phyloP scores from a whole-genome alignment of 1,284 basidiomycete species.

The Singerocomus inundabilis region DNA sequence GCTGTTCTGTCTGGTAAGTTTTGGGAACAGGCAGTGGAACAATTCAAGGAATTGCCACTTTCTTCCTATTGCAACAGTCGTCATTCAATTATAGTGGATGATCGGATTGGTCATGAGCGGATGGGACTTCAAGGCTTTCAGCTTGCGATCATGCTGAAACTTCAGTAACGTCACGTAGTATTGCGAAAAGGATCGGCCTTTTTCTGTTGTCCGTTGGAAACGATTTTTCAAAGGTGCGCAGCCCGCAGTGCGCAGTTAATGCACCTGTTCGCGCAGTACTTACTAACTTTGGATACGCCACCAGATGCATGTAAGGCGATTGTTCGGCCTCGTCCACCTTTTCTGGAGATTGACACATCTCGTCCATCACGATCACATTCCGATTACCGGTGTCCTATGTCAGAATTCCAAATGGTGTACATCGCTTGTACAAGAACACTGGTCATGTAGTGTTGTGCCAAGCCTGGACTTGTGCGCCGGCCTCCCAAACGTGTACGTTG shows the following conservation, averaged over 20 bases:
- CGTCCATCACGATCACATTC: neutral
- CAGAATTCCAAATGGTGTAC: neutral
- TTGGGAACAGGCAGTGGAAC: too few species aligned
- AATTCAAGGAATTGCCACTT: too few species aligned
- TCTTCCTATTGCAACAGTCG: neutral
- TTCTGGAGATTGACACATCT: neutral
- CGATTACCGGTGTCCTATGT: neutral
- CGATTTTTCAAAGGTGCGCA: slow-evolving; percentile 8
- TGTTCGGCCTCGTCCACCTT: neutral
- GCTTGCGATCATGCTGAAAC: neutral
- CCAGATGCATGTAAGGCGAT: neutral
- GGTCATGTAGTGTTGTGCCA: neutral
- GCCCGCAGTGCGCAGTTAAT: neutral
- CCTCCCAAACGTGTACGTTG: neutral
- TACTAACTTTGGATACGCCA: neutral
- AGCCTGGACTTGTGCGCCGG: neutral
- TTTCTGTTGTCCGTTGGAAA: too few species aligned
- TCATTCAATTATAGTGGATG: neutral
- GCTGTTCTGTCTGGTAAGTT: too few species aligned
- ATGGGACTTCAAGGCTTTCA: neutral
- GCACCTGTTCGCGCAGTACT: neutral
- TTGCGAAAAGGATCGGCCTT: too few species aligned
- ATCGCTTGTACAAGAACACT: neutral
- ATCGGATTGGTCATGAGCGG: neutral
- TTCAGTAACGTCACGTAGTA: neutral